Evolutionary conservation across 1,284 basidiomycete genomes (phyloP).

Genomic region (Apiotrichum mycotoxinovorans): DNA sequence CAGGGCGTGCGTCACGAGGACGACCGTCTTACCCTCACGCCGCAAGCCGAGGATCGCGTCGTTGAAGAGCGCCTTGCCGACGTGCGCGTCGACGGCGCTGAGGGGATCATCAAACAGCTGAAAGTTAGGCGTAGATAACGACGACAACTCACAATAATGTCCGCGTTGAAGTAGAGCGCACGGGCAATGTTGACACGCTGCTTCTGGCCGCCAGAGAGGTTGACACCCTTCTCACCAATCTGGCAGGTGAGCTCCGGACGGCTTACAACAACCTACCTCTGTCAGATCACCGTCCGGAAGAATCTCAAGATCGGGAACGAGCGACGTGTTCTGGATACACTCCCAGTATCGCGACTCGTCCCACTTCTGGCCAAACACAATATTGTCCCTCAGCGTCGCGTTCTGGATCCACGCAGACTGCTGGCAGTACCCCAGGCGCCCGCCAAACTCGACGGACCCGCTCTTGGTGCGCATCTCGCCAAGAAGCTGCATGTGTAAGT

Average conservation of each 20-base stretch:
- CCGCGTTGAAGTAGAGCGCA: slow-evolving; percentile 77
- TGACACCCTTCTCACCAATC: slow-evolving; percentile 48
- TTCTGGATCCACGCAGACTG: slow-evolving; percentile 82
- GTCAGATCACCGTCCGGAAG: slow-evolving; percentile 72
- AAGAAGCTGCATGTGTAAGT: slow-evolving; percentile 46
- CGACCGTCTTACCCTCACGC: slow-evolving; percentile 63
- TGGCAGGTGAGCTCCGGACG: slow-evolving; percentile 63
- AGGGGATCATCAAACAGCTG: slow-evolving; percentile 74
- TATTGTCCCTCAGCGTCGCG: slow-evolving; percentile 58
- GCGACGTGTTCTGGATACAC: slow-evolving; percentile 60
- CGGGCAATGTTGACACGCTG: slow-evolving; percentile 63
- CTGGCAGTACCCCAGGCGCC: slow-evolving; percentile 72
- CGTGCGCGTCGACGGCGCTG: slow-evolving; percentile 77
- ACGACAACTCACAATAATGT: slow-evolving; percentile 57
- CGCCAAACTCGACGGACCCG: slow-evolving; percentile 63
- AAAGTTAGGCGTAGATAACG: neutral
- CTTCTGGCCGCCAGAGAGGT: slow-evolving; percentile 46
- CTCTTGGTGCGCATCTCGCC: slow-evolving; percentile 65
- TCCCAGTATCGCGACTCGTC: slow-evolving; percentile 66
- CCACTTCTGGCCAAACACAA: slow-evolving; percentile 65
- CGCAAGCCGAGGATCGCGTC: slow-evolving; percentile 68
- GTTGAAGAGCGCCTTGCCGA: slow-evolving; percentile 79
- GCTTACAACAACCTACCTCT: slow-evolving; percentile 52
- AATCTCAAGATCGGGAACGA: slow-evolving; percentile 66
- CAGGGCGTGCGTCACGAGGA: slow-evolving; percentile 59